A percentile compares a stretch with the other conserved stretches of the same genome.
Evolutionary conservation across 208 protist genomes (phyloP).

Genomic region (Dictyostelium gargantuum): DNA sequence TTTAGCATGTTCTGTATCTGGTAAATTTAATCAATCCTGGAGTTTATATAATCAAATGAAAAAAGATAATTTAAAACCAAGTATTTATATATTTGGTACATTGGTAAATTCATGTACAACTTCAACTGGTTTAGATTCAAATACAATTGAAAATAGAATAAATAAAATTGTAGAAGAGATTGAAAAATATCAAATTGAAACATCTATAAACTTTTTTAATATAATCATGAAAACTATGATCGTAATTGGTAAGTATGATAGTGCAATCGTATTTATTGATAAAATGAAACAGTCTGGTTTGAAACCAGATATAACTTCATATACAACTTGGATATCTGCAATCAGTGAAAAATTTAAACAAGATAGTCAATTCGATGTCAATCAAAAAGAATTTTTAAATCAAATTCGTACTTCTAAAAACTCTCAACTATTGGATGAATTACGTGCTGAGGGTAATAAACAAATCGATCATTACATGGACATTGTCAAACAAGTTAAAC

Average conservation of each 20-base stretch:
- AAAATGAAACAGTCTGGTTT: background rate
- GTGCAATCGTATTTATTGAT: background rate
- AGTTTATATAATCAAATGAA: conserved; percentile 29
- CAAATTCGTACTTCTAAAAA: background rate
- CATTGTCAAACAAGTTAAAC: background rate
- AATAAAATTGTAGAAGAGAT: background rate
- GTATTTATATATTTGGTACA: background rate
- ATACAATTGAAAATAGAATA: background rate
- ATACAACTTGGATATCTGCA: background rate
- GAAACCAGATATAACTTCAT: conserved; percentile 11
- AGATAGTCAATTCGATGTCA: background rate
- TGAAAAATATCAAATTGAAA: background rate
- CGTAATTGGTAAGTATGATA: background rate
- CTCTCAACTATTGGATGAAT: background rate
- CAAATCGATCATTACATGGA: conserved; percentile 7
- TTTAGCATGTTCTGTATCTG: background rate
- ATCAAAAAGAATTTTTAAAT: background rate
- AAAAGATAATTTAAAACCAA: conserved; percentile 10
- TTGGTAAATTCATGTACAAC: background rate
- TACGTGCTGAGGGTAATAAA: background rate
- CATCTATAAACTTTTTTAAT: background rate
- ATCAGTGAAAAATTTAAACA: background rate
- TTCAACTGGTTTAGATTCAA: background rate
- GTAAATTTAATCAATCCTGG: conserved; percentile 14
- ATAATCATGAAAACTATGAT: conserved; percentile 34